Conservation (phyloP, 225 moss, liverwort and hornwort species). For the Polytrichum formosum region DNA sequence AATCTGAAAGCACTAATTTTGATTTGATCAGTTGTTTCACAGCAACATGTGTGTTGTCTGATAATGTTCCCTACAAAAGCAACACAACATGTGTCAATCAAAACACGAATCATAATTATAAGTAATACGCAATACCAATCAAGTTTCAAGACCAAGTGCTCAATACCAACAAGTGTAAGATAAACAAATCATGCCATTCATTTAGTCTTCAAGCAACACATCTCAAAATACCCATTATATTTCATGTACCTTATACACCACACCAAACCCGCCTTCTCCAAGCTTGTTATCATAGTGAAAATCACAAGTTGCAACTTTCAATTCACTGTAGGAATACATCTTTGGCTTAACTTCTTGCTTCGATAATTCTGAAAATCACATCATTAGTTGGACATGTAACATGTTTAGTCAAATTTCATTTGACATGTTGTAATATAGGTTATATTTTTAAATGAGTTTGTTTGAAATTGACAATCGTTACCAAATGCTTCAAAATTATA, state of each 20-base stretch:
- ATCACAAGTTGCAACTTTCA: constrained; percentile 29
- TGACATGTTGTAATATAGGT: too few relatives aligned
- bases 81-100: too few relatives aligned
- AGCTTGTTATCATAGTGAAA: constrained; percentile 45
- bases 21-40: constrained; percentile 49
- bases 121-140: neutral
- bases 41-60: constrained; percentile 36
- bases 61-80: constrained; percentile 30
- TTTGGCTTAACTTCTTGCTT: constrained; percentile 49
- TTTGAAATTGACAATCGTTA: too few relatives aligned
- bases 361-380: constrained; percentile 26
- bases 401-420: neutral
- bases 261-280: constrained; percentile 43
- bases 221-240: neutral
- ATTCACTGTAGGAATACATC: constrained; percentile 30
- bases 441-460: too few relatives aligned
- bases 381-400: neutral
- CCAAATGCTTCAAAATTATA: too few relatives aligned
- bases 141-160: neutral
- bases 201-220: neutral
- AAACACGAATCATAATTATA: neutral
- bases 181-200: neutral
- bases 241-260: constrained; percentile 37
- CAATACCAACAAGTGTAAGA: neutral
- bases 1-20: constrained; percentile 42